Evolutionary conservation across 768 basidiomycete genomes (phyloP).

Genomic region (Leucocoprinus sp.): DNA sequence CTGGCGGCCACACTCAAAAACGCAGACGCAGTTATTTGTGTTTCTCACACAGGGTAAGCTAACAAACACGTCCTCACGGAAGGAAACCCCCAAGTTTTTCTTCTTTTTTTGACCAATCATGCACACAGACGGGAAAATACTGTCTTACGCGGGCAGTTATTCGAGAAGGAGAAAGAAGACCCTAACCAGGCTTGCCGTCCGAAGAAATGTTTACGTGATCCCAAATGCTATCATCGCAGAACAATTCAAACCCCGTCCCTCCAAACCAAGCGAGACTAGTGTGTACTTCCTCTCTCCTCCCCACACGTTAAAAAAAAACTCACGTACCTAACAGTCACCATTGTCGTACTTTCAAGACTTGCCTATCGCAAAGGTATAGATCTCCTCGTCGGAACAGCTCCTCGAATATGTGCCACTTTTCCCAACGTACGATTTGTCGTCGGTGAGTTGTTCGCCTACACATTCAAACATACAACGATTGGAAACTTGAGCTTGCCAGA

Average conservation of each 20-base stretch:
- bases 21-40: conserved; percentile 92
- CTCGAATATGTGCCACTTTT: conserved; percentile 78
- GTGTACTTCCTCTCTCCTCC: conserved; percentile 17
- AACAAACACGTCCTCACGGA: not conserved
- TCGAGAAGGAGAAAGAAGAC: conserved; percentile 40
- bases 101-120: not conserved
- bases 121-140: conserved; percentile 90
- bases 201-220: conserved; percentile 76
- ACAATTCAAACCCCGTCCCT: conserved; percentile 66
- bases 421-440: conserved; percentile 86
- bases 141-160: conserved; percentile 76
- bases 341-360: conserved; percentile 83
- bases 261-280: conserved; percentile 49
- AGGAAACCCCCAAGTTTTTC: no score
- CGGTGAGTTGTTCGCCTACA: conserved; percentile 45
- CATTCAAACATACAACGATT: not conserved
- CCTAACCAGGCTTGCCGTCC: conserved; percentile 37
- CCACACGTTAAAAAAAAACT: not conserved
- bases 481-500: not conserved
- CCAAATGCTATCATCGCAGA: conserved; percentile 88
- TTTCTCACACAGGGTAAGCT: conserved; percentile 89
- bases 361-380: conserved; percentile 97
- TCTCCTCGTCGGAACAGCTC: conserved; percentile 86
- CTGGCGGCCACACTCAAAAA: conserved; percentile 79
- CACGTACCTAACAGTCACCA: conserved; percentile 56